Evolutionary conservation across 2,329 filamentous ascomycete genomes (phyloP), one percentile per base, ranked within the genome.

Genomic region (Epichloe elymi): DNA sequence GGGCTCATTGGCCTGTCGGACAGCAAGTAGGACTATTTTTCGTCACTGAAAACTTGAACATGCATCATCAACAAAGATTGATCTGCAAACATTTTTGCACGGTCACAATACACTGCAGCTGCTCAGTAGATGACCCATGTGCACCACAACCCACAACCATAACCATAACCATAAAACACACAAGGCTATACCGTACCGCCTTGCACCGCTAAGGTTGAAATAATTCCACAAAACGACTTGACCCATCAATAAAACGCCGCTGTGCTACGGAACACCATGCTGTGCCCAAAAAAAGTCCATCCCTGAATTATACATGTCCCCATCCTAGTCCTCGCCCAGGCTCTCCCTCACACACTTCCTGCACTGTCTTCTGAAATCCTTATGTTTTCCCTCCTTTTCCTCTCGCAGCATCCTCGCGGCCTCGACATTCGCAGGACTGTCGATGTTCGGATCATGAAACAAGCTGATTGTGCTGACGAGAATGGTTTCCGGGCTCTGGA

Each of bases 401-500:
- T 93, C 88, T 49, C 93, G 79, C 78, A 93, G 85, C 72, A 96
- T 70, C 54, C 86, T 79, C 11, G 91, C 93, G 3, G 93, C 93
- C 71, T 97, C 91, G 30, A 96, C 82, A 65, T 98, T 97, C 47
- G 93, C 93, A 0, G 93, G 88, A 60, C 85, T 91, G 74, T 97
- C 93, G 63, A 95, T 88, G 65, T 98, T 98, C 46, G 93, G 93
- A 62, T 86, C 85, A 56, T 87, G 83, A 57, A 98, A 82, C 73
- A 98, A 83, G 66, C 86, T 93, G 65, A 98, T 94, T 36, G 95
- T 90, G 61, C 83, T 89, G 35, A 98, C 70, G 46, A 98, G 72
- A 55, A 98, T 97, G 20, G 89, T 95, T 74, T 96, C 91, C 91
- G 91, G 90, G 12, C 86, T 90, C 69, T 97, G 93, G 2, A 97